These are phyloP conservation scores for Penicillium sp. DNA, from an alignment of 2,329 filamentous ascomycete species.

Conservation along the genomic window DNA sequence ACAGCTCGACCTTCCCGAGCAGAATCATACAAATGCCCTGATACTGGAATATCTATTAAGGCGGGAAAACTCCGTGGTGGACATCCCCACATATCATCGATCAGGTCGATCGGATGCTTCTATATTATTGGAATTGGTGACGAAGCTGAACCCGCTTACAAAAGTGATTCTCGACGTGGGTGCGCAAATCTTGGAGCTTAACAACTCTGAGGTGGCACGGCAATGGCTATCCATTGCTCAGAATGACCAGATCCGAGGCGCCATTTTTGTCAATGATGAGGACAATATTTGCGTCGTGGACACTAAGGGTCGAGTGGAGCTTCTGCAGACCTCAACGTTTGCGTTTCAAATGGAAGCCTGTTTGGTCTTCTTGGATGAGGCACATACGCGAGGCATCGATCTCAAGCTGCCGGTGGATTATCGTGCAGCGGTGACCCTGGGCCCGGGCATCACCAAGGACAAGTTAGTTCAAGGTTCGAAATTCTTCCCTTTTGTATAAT, in stretches of 20 bases:
- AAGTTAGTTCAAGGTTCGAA: slow-evolving; percentile 18
- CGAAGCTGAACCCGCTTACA: background rate
- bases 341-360: background rate
- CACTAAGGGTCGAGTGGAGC: background rate
- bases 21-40: background rate
- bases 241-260: background rate
- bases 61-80: background rate
- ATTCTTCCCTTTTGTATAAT: background rate
- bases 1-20: background rate
- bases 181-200: background rate
- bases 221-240: background rate
- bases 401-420: background rate
- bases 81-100: background rate
- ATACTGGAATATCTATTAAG: background rate
- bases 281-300: background rate
- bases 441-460: background rate
- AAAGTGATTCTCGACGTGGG: background rate
- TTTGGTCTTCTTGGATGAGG: background rate
- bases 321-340: background rate
- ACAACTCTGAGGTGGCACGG: background rate
- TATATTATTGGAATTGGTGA: background rate
- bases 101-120: background rate
- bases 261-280: background rate
- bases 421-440: background rate
- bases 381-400: background rate